Evolutionary conservation across 352 stramenopile species (phyloP).

Genomic region (Globisporangium abappressorium): DNA sequence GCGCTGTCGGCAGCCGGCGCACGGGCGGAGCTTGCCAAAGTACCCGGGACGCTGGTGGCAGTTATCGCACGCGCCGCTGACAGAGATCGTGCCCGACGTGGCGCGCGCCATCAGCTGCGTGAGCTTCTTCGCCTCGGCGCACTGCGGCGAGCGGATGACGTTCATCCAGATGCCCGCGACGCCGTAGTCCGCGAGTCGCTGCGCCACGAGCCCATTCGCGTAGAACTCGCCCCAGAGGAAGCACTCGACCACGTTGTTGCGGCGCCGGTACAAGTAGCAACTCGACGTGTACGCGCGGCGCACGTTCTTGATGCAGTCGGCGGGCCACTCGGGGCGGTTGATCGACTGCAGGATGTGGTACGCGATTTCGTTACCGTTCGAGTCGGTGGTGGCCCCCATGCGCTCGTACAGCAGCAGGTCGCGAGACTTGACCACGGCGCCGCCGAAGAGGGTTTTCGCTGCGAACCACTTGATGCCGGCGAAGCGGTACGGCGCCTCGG

Average conservation of each 20-base stretch:
- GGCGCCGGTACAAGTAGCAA: constrained; percentile 39
- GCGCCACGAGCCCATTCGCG: constrained; percentile 23
- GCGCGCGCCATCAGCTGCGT: constrained; percentile 16
- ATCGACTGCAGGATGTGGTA: constrained; percentile 26
- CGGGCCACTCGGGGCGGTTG: constrained; percentile 19
- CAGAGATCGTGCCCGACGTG: constrained; percentile 8
- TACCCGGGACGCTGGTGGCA: constrained; percentile 22
- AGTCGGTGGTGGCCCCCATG: constrained; percentile 12
- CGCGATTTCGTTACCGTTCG: constrained; percentile 16
- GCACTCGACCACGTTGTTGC: constrained; percentile 33
- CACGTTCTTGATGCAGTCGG: constrained; percentile 26
- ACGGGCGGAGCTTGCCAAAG: constrained; percentile 29
- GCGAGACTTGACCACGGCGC: constrained; percentile 22
- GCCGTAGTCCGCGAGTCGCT: constrained; percentile 19
- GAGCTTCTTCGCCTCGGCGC: constrained; percentile 13
- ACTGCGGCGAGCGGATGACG: constrained; percentile 19
- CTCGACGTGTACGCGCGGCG: constrained; percentile 36
- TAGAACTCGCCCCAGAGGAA: constrained; percentile 40
- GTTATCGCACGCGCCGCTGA: constrained; percentile 29
- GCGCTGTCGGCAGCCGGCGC: constrained; percentile 37
- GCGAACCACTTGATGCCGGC: constrained; percentile 47
- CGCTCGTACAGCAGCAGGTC: constrained; percentile 32
- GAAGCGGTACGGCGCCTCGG: constrained; percentile 34
- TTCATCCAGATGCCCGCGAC: constrained; percentile 24
- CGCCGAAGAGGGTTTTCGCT: constrained; percentile 23